A percentile compares a stretch with the other conserved stretches of the same genome.
Conservation (phyloP, 805 yeast genomes). For the Nakazawaea ernobii region DNA sequence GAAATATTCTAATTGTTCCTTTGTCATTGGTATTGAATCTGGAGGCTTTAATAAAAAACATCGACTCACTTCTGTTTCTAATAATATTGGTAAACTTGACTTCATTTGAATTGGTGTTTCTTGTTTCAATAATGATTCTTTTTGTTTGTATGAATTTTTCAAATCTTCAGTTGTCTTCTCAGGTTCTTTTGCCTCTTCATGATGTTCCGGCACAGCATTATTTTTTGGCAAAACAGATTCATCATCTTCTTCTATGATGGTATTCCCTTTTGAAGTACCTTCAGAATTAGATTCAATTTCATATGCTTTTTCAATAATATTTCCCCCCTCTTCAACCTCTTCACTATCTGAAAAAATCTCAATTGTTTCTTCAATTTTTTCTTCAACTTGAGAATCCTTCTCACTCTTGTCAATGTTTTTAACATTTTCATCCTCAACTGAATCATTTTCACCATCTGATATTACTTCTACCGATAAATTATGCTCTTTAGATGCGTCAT, state of each 20-base stretch:
- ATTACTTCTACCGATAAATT: neutral
- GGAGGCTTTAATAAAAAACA: conserved; percentile 1
- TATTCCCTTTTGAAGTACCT: too few species aligned
- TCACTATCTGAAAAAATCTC: neutral
- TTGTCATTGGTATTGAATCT: neutral
- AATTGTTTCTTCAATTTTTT: neutral
- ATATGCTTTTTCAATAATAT: too few species aligned
- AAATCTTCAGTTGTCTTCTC: neutral
- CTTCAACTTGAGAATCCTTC: neutral
- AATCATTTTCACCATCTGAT: neutral
- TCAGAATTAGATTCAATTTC: too few species aligned
- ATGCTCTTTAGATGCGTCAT: neutral
- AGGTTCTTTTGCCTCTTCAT: neutral
- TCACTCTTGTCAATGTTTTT: neutral
- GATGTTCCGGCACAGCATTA: too few species aligned
- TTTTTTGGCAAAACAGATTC: too few species aligned
- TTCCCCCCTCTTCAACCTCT: neutral
- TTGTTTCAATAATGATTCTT: neutral
- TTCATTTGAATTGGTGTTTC: neutral
- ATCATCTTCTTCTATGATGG: too few species aligned
- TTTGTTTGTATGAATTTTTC: too few species aligned
- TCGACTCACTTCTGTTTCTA: conserved; percentile 3
- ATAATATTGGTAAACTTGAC: neutral
- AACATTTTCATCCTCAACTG: neutral
- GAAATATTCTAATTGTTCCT: neutral